Conservation (phyloP, 176 grass and related monocot species). For the Juncus inflexus region DNA sequence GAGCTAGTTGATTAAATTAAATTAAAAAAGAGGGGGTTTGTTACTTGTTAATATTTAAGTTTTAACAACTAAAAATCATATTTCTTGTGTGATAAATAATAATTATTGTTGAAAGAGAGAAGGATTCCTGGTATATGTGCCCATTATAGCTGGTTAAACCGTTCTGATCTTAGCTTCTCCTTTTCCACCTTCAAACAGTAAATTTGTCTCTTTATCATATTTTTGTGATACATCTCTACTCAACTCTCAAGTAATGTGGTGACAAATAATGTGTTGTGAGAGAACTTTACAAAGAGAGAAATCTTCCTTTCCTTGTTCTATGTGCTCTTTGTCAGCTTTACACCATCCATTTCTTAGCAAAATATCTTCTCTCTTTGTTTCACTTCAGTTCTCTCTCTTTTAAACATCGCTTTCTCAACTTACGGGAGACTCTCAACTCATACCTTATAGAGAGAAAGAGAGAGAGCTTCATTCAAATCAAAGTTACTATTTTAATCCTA, state of each 20-base stretch:
- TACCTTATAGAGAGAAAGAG: slow-evolving; percentile 9
- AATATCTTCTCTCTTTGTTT: slow-evolving; percentile 3
- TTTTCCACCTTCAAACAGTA: slow-evolving; percentile 3
- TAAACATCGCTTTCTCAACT: slow-evolving; percentile 14
- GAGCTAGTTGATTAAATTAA: background rate
- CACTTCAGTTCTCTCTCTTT: slow-evolving; percentile 11
- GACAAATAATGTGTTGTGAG: background rate
- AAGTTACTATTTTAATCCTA: slow-evolving; percentile 14
- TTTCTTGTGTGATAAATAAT: background rate
- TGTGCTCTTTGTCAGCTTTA: background rate
- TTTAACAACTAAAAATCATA: no score
- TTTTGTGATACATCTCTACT: slow-evolving; percentile 10
- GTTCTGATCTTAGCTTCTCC: background rate
- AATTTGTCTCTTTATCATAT: slow-evolving; percentile 17
- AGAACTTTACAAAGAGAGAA: slow-evolving; percentile 3
- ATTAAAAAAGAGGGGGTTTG: no score
- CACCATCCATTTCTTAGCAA: slow-evolving; percentile 1
- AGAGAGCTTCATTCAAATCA: slow-evolving; percentile 11
- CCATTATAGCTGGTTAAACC: background rate
- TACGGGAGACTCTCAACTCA: background rate
- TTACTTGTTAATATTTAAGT: no score
- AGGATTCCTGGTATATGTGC: no score
- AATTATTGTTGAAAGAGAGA: slow-evolving; percentile 17
- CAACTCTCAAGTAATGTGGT: background rate
- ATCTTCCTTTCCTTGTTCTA: background rate